Base-by-base conservation (phyloP, 805 yeast species). In the Suhomyces sp. region DNA sequence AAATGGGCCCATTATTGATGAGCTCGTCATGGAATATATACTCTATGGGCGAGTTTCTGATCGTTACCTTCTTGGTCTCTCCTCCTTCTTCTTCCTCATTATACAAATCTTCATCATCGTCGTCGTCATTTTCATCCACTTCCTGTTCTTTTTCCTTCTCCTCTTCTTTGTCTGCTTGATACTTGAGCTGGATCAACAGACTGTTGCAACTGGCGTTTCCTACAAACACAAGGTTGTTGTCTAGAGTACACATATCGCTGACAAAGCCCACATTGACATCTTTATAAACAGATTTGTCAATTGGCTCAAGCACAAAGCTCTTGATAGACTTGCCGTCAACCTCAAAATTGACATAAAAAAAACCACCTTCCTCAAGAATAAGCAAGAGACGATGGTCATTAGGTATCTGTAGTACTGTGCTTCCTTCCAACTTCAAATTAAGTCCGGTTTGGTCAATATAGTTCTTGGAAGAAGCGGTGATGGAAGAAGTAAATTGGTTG, bases 1-100 rank as follows among this genome's bases (percentile, higher is more conserved):
- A 75, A 10, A 87, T 72, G 0, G 97, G 96, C 0, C 97, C 97
- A 57, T 80, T 75, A 60, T 85, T 87, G 2, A 77, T 60, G 9
- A 91, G 62, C 1, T 70, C 67, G 57, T 89, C 94, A 29, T 78
- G 70, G 2, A 33, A 22, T 2, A 39, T 47, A 22, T 48, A 52
- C 15, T 48, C 52, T 19, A 52, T 44, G 3, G 19, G 25, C n/a
- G 52, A 52, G 20, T 48, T 48, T 4, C 25, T 39, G 27, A 48
- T 21, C 1, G 45, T 31, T 4, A n/a, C 31, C 24, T 50, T 44
- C n/a, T 39, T 43, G 13, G 40, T 35, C 4, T 53, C 51, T 10
- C 49, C 54, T 1, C 62, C 63, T n/a, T 59, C 70, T 13, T 69
- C 72, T 9, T 73, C 77, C 9, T 67, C 73, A 3, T 60, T 65